Conservation (phyloP, 2,329 filamentous ascomycete species). For the Pseudogymnoascus sp. region DNA sequence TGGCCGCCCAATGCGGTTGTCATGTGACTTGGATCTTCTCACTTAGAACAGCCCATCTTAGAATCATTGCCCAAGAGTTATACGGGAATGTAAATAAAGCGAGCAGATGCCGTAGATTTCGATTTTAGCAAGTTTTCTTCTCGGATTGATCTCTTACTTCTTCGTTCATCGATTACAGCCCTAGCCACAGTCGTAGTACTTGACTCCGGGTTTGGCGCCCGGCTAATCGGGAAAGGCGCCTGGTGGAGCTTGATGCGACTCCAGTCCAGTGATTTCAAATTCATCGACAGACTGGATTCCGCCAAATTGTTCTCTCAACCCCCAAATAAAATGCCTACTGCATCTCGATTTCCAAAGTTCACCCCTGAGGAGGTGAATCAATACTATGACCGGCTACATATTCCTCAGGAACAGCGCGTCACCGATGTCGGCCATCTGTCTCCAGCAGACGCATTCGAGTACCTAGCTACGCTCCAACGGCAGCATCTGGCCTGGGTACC, state of each 20-base stretch:
- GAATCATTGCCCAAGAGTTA: not conserved
- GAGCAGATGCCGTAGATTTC: not conserved
- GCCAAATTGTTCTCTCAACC: not conserved
- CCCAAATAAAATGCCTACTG: not conserved
- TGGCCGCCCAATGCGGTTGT: not conserved
- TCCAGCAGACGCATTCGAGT: not conserved
- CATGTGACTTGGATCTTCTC: not conserved
- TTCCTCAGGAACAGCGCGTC: not conserved
- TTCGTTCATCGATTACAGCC: not conserved
- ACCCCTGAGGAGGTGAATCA: not conserved
- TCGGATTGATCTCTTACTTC: not conserved
- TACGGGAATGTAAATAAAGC: not conserved
- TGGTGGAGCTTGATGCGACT: not conserved
- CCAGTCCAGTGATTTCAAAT: not conserved
- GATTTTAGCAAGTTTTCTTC: not conserved
- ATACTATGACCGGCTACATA: not conserved
- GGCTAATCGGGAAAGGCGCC: not conserved
- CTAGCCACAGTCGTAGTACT: too few species aligned
- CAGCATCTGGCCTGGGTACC: not conserved
- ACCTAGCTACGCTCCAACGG: not conserved
- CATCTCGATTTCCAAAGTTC: not conserved
- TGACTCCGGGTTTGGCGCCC: not conserved
- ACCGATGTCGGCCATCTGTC: not conserved
- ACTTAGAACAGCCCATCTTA: not conserved
- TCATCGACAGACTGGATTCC: not conserved